Evolutionary conservation across 2,329 filamentous ascomycete species (phyloP).

Genomic region (Cladosporium oxysporum): DNA sequence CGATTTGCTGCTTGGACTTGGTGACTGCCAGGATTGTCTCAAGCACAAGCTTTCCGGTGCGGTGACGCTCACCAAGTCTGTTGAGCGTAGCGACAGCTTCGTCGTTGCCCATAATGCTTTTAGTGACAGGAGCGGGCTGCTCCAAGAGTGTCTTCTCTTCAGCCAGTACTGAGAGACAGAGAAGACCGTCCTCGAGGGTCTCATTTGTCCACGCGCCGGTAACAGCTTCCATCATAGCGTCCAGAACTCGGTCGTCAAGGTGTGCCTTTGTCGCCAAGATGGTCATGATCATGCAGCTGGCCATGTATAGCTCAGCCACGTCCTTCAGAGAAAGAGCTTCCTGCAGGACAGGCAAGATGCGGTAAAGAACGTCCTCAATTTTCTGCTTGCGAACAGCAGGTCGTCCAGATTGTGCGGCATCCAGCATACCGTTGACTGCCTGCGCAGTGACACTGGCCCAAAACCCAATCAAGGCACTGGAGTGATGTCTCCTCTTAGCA

Average conservation of each 20-base stretch:
- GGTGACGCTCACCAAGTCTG: constrained; percentile 11
- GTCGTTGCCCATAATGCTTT: constrained; percentile 13
- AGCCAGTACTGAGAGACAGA: constrained; percentile 78
- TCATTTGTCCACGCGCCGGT: constrained; percentile 74
- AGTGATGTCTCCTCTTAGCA: constrained; percentile 70
- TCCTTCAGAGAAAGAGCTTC: constrained; percentile 75
- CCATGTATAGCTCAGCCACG: constrained; percentile 76
- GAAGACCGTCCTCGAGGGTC: constrained; percentile 71
- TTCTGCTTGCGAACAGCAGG: constrained; percentile 75
- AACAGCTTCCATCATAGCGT: constrained; percentile 86
- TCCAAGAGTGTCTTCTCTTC: constrained; percentile 63
- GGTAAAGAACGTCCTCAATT: constrained; percentile 74
- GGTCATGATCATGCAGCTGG: constrained; percentile 87
- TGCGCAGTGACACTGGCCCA: constrained; percentile 90
- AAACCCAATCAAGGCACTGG: constrained; percentile 78
- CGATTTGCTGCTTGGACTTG: constrained; percentile 14
- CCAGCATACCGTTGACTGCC: constrained; percentile 78
- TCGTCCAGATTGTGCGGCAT: constrained; percentile 73
- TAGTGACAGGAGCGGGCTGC: constrained; percentile 12
- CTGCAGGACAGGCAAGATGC: constrained; percentile 68
- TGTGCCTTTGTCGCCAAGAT: constrained; percentile 81
- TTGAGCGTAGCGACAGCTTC: constrained; percentile 15
- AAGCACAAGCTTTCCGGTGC: constrained; percentile 29
- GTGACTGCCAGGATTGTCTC: constrained; percentile 18
- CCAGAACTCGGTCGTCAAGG: constrained; percentile 77